phyloP scores from a whole-genome alignment of 2,329 filamentous ascomycete genomes.

The Monosporascus cannonballus region DNA sequence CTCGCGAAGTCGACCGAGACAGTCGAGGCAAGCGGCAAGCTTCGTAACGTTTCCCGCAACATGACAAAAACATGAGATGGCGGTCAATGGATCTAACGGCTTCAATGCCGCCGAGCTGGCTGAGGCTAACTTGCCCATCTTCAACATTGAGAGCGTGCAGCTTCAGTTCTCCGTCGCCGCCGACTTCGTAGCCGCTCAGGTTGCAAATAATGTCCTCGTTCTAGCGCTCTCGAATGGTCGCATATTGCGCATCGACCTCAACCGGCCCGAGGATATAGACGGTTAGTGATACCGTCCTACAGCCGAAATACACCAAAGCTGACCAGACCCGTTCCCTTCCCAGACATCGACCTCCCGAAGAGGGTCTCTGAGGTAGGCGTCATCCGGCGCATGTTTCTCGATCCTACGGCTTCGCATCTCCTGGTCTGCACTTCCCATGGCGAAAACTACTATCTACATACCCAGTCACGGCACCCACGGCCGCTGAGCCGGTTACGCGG shows the following conservation, averaged over 20 bases:
- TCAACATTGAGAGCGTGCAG: conserved; percentile 87
- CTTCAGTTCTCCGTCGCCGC: conserved; percentile 91
- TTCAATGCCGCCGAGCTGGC: conserved; percentile 60
- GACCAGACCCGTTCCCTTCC: conserved; percentile 3
- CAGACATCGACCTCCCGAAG: conserved; percentile 95
- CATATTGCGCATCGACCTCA: conserved; percentile 88
- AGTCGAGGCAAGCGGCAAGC: conserved; percentile 2
- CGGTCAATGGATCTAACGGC: conserved; percentile 64
- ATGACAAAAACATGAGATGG: conserved; percentile 44
- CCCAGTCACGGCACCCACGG: conserved; percentile 84
- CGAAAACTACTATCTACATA: conserved; percentile 97
- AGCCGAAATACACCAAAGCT: conserved; percentile 3
- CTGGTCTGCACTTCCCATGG: conserved; percentile 85
- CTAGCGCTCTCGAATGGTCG: conserved; percentile 87
- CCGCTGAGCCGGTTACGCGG: conserved; percentile 76
- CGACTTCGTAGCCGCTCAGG: conserved; percentile 92
- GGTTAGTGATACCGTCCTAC: conserved; percentile 41
- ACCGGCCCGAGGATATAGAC: conserved; percentile 92
- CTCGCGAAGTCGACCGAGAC: not conserved
- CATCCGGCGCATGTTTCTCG: conserved; percentile 94
- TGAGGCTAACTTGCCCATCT: conserved; percentile 73
- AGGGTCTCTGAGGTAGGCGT: conserved; percentile 85
- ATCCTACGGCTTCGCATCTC: conserved; percentile 91
- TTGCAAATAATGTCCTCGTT: conserved; percentile 94
- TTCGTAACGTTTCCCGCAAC: conserved; percentile 11